Evolutionary conservation across 352 stramenopile genomes (phyloP), one percentile per base, ranked within the genome.

Genomic region (Peronospora destructor): DNA sequence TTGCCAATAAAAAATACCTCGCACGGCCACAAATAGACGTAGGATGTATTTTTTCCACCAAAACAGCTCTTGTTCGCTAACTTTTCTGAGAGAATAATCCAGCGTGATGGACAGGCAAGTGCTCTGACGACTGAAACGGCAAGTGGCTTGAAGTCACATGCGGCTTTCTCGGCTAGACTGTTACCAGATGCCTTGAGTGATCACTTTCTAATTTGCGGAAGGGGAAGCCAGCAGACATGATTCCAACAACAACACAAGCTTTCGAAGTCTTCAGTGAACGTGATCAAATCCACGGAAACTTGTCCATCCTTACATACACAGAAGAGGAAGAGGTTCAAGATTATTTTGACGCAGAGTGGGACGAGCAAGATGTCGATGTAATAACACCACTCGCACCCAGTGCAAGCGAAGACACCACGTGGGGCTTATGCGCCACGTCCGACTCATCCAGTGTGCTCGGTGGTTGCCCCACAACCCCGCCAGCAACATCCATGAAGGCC

Each of bases 81-180:
- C 2, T 28, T 56, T 37, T 59, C 28, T 59, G 39, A 32, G 10
- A 45, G 38, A 50, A 59, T 36, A 47, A 47, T 44, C 43, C 46
- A 51, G 40, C 28, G 26, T 46, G 10, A 19, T 49, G 30, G 55
- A 64, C 23, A 64, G 56, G 49, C 55, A 59, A 59, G 34, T 47
- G 48, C 19, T 14, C 56, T 64, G 44, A 41, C 50, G 50, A 59
- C 56, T 52, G 56, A 64, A 64, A 64, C 50, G 30, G 17, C 49
- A n/a, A 56, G 34, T 48, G 50, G 26, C 37, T 49, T 59, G 41
- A 64, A 50, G 36, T 37, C 55, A 50, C 36, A 33, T 32, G 25
- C 28, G 42, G 25, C 42, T 60, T 49, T 64, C 39, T 48, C 52
- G 29, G 37, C 17, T 39, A 36, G 38, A n/a, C 21, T 46, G 36